Evolutionary conservation across 1,284 basidiomycete species (phyloP), one percentile per base, ranked within the genome.

Genomic region (Blastosporella zonata): DNA sequence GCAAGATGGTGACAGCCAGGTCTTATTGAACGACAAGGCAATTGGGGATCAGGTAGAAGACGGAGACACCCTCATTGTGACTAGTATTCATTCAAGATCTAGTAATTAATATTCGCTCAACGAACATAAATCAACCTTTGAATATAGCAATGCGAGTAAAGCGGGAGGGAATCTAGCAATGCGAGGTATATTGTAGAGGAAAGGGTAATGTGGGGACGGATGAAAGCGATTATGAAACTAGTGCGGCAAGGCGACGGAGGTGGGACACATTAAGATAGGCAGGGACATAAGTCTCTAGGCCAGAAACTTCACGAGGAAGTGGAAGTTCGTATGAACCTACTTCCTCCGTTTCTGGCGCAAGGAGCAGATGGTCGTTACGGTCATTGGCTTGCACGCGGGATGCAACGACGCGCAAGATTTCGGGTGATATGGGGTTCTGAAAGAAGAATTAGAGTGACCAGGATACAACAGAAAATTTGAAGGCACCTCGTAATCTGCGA

Each of bases 371-470:
- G 67, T 98, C 95, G 63, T 91, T 93, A 63, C 93, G 87, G 69
- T 97, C 95, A 67, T 95, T 93, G 44, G 93, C 89, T 61, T 92
- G 85, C 42, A 97, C 94, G 46, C 94, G 82, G 33, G 93, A 90
- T 33, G 94, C 93, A 38, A 98, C 95, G n/a, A 97, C 91, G 49
- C 91, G 88, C 40, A 98, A 76, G 52, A 98, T 97, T 69, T 98
- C 95, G 25, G 93, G 90, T 0, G 94, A 94, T 60, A 98, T 96
- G 4, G 95, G 95, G 58, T 91, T 93, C 87, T 97, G 66, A 40
- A 34, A 37, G 15, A 13, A 27, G 25, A 18, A 23, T 36, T 5
- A 41, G 3, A 23, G 12, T 21, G 29, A 34, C 36, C 33, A 27
- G 13, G 17, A 15, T 34, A 28, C 6, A 37, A 9, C 10, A 6